phyloP scores from a whole-genome alignment of 202 grass and related monocot genomes.

The Musa balbisiana region DNA sequence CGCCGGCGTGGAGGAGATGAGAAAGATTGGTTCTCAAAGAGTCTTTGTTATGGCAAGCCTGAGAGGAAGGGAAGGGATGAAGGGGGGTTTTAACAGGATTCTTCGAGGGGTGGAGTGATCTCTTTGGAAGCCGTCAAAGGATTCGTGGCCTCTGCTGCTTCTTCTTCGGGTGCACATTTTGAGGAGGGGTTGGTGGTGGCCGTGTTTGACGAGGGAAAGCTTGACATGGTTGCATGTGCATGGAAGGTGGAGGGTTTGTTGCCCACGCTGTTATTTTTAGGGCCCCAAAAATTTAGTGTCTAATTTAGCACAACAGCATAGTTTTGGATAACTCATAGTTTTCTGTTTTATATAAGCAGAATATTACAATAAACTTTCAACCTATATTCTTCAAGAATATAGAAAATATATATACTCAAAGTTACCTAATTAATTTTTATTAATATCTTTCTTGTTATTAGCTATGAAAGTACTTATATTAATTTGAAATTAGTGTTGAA shows the following conservation, averaged over 20 bases:
- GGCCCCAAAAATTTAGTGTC: too few species aligned
- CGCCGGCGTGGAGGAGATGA: slow-evolving; percentile 4
- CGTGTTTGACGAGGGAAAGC: slow-evolving; percentile 18
- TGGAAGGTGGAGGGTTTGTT: slow-evolving; percentile 10
- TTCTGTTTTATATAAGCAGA: too few species aligned
- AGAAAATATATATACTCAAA: too few species aligned
- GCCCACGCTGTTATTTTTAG: too few species aligned
- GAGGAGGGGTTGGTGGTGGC: slow-evolving; percentile 6
- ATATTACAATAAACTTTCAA: too few species aligned
- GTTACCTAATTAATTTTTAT: too few species aligned
- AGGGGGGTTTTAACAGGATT: slow-evolving; percentile 29
- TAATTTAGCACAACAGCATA: too few species aligned
- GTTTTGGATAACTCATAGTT: too few species aligned
- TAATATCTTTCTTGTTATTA: too few species aligned
- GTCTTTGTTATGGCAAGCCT: slow-evolving; percentile 26
- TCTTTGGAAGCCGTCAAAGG: background rate
- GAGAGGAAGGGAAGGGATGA: slow-evolving; percentile 1
- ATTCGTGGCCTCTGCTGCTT: slow-evolving; percentile 3
- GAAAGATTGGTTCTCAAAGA: slow-evolving; percentile 10
- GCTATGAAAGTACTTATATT: too few species aligned
- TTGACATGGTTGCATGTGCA: slow-evolving; percentile 30
- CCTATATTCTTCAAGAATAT: too few species aligned
- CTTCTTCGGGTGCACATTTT: background rate
- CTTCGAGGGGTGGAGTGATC: background rate
- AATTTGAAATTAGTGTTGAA: too few species aligned